Evolutionary conservation across 2,329 filamentous ascomycete genomes (phyloP), one percentile per base, ranked within the genome.

Genomic region (Paraphoma chrysanthemicola): DNA sequence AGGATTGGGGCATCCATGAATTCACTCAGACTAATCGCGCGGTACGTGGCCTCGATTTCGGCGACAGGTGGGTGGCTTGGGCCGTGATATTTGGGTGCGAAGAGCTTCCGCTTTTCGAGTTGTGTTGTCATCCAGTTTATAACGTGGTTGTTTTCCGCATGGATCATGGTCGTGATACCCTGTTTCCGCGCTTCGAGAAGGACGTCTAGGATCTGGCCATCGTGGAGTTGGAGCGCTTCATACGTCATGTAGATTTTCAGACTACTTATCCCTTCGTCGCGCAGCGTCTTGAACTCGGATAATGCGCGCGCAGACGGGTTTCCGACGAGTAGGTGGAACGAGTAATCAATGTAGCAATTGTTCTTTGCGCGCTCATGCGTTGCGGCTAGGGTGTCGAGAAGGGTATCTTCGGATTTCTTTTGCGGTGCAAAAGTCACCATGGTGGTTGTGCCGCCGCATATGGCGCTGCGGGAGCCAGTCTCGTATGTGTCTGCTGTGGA

Each of bases 91-190:
- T 81, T 82, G 1, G 83, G 83, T 2, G 78, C 82, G 44, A 81
- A 80, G 4, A 83, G 68, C 18, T 78, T 76, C 30, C 77, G 75
- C 46, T 79, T 77, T 58, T 85, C 83, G 12, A 85, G 79, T 50
- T 83, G 81, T 38, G 79, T 77, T 1, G 82, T 85, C 57, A 85
- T 80, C 82, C 81, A 85, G 48, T 82, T 77, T 36, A 85, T 81
- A 16, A 85, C 78, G 51, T 83, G 81, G 23, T 81, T 80, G 57
- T 85, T 85, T 62, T 85, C 83, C 1, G 83, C 82, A 59, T 85
- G 82, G 42, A 86, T 79, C 80, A 85, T 85, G 17, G 84, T 86
- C 10, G 82, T 78, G 46, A 86, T 83, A 18, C 76, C 68, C 51
- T 80, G 78, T 71, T 71, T 77, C 51, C 62, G 76, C 56, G 70